phyloP scores from a whole-genome alignment of 2,329 filamentous ascomycete genomes.

The Botrytis galanthina region DNA sequence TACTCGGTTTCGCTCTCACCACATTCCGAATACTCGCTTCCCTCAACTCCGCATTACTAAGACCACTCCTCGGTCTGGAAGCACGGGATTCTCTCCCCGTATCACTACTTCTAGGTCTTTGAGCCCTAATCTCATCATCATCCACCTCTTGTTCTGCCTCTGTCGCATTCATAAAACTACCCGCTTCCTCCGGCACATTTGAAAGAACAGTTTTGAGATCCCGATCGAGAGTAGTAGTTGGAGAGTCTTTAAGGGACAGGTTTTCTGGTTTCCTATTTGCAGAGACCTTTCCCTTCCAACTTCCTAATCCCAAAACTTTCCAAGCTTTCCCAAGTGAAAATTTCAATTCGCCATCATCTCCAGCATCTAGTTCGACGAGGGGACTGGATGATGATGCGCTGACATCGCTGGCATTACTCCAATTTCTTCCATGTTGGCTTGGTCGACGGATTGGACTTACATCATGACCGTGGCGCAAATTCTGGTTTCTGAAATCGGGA shows the following conservation, averaged over 20 bases:
- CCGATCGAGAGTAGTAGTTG: neutral
- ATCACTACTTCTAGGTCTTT: conserved; percentile 10
- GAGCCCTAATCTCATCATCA: neutral
- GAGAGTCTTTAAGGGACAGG: neutral
- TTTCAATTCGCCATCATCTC: conserved; percentile 13
- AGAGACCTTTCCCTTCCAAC: conserved; percentile 7
- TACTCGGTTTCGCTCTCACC: neutral
- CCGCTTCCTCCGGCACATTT: conserved; percentile 13
- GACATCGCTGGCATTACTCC: conserved; percentile 20
- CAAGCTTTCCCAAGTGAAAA: conserved; percentile 7
- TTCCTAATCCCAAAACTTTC: conserved; percentile 9
- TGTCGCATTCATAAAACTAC: neutral
- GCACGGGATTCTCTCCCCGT: neutral
- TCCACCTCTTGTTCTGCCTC: neutral
- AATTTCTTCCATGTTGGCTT: conserved; percentile 17
- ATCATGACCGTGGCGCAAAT: conserved; percentile 13
- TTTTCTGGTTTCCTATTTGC: neutral
- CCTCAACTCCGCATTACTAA: conserved; percentile 17
- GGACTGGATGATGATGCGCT: conserved; percentile 9
- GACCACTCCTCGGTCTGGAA: conserved; percentile 16
- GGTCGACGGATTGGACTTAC: conserved; percentile 9
- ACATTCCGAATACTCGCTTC: conserved; percentile 20
- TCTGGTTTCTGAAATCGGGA: conserved; percentile 11
- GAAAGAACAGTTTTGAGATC: neutral
- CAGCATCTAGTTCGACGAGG: conserved; percentile 18